Evolutionary conservation across 371 early-diverging fungal species (phyloP).

Genomic region (Basidiobolus meristosporus): DNA sequence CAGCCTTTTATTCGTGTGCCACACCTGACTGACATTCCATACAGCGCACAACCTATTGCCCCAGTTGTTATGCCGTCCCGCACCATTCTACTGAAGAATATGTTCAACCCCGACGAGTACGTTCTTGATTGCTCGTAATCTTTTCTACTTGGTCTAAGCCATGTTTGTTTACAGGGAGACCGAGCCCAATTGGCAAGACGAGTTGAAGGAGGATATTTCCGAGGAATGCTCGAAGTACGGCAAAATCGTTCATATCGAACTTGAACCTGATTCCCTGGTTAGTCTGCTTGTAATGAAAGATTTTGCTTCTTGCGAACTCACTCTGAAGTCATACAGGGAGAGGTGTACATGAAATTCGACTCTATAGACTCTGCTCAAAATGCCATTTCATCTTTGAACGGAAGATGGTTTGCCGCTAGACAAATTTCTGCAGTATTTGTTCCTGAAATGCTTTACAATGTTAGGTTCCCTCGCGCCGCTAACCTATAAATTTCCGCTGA

Average conservation of each 20-base stretch:
- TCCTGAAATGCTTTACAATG: conserved; percentile 47
- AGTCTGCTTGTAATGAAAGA: background rate
- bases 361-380: conserved; percentile 31
- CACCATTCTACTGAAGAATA: conserved; percentile 54
- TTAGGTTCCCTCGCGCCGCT: conserved; percentile 29
- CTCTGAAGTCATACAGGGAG: conserved; percentile 24
- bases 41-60: too few relatives aligned
- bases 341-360: conserved; percentile 71
- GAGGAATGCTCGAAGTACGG: conserved; percentile 74
- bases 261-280: conserved; percentile 41
- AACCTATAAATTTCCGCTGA: too few relatives aligned
- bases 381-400: conserved; percentile 44
- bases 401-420: conserved; percentile 64
- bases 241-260: conserved; percentile 46
- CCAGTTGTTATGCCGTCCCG: conserved; percentile 12
- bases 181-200: conserved; percentile 71
- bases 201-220: conserved; percentile 70
- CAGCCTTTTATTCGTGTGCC: too few relatives aligned
- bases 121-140: conserved; percentile 8
- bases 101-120: conserved; percentile 84
- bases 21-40: too few relatives aligned
- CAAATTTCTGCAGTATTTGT: conserved; percentile 54
- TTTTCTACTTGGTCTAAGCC: too few relatives aligned
- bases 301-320: background rate
- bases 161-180: conserved; percentile 67